A percentile compares a stretch with the other conserved stretches of the same genome.
Evolutionary conservation across 805 yeast species (phyloP).

Genomic region (Candida rishiriensis): DNA sequence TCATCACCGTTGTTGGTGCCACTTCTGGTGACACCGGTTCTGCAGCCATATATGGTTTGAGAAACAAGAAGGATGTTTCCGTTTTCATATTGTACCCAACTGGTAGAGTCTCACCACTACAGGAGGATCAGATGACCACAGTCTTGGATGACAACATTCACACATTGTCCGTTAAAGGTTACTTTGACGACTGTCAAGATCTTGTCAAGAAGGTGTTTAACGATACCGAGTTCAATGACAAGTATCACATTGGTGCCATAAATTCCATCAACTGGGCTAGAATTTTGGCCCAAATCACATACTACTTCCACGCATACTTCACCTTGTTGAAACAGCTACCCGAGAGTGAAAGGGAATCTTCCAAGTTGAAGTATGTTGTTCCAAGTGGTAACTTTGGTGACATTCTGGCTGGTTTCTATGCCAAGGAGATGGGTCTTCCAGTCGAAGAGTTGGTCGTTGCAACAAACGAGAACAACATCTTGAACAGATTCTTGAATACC

Average conservation of each 20-base stretch:
- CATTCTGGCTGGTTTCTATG: constrained; percentile 93
- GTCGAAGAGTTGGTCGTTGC: constrained; percentile 84
- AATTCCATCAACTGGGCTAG: constrained; percentile 99
- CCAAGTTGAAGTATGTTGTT: constrained; percentile 76
- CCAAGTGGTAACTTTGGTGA: constrained; percentile 99
- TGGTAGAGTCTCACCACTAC: constrained; percentile 95
- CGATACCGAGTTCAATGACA: constrained; percentile 79
- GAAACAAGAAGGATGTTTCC: constrained; percentile 96
- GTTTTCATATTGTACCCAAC: constrained; percentile 96
- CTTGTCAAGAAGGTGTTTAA: constrained; percentile 91
- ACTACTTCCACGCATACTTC: constrained; percentile 91
- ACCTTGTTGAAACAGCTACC: constrained; percentile 43
- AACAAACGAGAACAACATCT: constrained; percentile 91
- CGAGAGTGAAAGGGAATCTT: constrained; percentile 27
- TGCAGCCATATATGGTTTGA: constrained; percentile 96
- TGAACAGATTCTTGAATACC: constrained; percentile 84
- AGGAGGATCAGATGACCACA: constrained; percentile 98
- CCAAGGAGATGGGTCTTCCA: constrained; percentile 94
- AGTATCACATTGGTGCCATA: constrained; percentile 94
- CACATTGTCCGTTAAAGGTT: constrained; percentile 90
- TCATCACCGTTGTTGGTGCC: constrained; percentile 96
- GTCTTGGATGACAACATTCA: constrained; percentile 91
- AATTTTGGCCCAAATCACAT: constrained; percentile 95
- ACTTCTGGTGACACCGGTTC: constrained; percentile 99
- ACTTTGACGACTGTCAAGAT: constrained; percentile 98